Percentiles rank a stretch among this genome's conserved stretches.
These are phyloP conservation scores for Irpex sp. DNA, from an alignment of 1,284 basidiomycete species.

Conservation along the genomic window DNA sequence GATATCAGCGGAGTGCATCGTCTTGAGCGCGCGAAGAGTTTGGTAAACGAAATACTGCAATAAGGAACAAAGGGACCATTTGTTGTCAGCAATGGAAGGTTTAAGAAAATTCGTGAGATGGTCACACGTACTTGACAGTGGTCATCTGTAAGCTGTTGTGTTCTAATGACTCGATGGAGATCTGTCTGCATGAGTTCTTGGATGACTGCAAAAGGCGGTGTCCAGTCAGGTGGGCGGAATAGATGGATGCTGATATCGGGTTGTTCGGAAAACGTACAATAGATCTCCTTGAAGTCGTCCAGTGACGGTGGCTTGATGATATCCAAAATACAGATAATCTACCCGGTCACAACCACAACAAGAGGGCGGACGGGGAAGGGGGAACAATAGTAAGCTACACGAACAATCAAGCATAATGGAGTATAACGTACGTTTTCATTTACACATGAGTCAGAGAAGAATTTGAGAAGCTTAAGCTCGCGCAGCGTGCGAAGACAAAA, in stretches of 20 bases:
- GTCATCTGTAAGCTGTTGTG: conserved; percentile 85
- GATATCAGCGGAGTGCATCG: conserved; percentile 77
- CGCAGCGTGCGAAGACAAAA: conserved; percentile 76
- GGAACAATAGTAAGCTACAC: too few species aligned
- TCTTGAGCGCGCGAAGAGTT: conserved; percentile 80
- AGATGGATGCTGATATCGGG: conserved; percentile 3
- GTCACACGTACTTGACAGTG: conserved; percentile 66
- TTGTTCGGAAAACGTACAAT: conserved; percentile 44
- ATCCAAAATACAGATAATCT: conserved; percentile 86
- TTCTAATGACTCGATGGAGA: conserved; percentile 86
- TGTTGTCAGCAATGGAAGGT: background rate
- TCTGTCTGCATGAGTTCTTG: conserved; percentile 93
- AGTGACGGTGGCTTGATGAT: conserved; percentile 78
- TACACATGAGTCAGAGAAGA: conserved; percentile 79
- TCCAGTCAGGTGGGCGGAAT: conserved; percentile 1
- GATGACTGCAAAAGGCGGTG: conserved; percentile 50
- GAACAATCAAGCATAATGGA: background rate
- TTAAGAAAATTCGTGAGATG: background rate
- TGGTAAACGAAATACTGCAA: conserved; percentile 69
- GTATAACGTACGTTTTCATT: conserved; percentile 60
- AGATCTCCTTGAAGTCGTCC: conserved; percentile 82
- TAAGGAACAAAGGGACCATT: conserved; percentile 8
- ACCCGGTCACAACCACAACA: conserved; percentile 1
- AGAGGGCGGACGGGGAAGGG: conserved; percentile 13
- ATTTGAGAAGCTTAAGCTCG: conserved; percentile 79